Evolutionary conservation across 345 rosid species (phyloP).

Genomic region (Camelina hispida): DNA sequence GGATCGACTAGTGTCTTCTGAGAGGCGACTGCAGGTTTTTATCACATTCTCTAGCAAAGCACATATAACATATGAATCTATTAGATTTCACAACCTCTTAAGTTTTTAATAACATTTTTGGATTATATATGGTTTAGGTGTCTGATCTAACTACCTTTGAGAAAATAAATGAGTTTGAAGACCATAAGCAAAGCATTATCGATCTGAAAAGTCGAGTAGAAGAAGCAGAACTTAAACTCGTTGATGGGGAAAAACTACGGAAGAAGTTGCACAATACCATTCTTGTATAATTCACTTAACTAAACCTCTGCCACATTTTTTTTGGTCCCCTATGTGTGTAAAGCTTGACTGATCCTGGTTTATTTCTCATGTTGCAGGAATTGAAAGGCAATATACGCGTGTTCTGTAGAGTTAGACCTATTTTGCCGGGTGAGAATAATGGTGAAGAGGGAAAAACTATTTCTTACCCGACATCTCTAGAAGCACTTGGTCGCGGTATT

Average conservation of each 20-base stretch:
- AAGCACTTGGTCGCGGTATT: slow-evolving; percentile 76
- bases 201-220: slow-evolving; percentile 70
- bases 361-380: slow-evolving; percentile 61
- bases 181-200: slow-evolving; percentile 66
- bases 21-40: slow-evolving; percentile 70
- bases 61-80: background rate
- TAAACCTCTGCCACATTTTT: background rate
- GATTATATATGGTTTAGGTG: slow-evolving; percentile 50
- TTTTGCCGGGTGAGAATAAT: slow-evolving; percentile 69
- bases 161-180: slow-evolving; percentile 76
- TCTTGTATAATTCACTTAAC: slow-evolving; percentile 41
- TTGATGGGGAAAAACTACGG: slow-evolving; percentile 91
- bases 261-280: slow-evolving; percentile 96
- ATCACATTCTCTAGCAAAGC: slow-evolving; percentile 11
- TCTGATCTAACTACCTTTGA: slow-evolving; percentile 78
- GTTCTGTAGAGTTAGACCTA: slow-evolving; percentile 95
- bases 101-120: slow-evolving; percentile 12
- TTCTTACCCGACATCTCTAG: slow-evolving; percentile 75
- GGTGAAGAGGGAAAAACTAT: slow-evolving; percentile 59
- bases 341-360: slow-evolving; percentile 28
- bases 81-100: slow-evolving; percentile 6
- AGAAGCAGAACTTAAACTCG: slow-evolving; percentile 84
- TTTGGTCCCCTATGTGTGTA: background rate
- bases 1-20: slow-evolving; percentile 66
- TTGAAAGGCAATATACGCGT: slow-evolving; percentile 97